phyloP scores from a whole-genome alignment of 177 flowering plant species.

The Vitis hybrid region DNA sequence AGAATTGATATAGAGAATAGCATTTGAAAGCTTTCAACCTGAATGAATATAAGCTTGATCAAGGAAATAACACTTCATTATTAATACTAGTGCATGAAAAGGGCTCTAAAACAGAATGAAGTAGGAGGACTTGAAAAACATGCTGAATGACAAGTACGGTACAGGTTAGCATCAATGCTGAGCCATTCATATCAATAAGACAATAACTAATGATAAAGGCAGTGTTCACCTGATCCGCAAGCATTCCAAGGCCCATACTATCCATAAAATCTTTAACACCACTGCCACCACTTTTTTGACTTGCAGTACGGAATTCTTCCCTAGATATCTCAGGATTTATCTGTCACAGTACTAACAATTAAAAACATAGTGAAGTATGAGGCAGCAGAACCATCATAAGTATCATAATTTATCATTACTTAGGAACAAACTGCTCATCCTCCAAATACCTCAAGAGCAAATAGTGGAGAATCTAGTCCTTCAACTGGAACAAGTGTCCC shows the following conservation, averaged over 20 bases:
- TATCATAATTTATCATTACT: not conserved
- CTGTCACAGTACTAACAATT: constrained; percentile 26
- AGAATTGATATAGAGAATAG: no score
- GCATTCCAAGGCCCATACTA: constrained; percentile 73
- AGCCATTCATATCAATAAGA: not conserved
- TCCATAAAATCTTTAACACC: constrained; percentile 73
- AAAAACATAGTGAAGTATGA: not conserved
- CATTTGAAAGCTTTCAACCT: no score
- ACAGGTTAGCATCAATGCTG: not conserved
- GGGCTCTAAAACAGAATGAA: not conserved
- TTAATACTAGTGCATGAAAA: not conserved
- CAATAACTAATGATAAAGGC: not conserved
- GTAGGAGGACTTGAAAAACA: not conserved
- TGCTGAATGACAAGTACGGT: not conserved
- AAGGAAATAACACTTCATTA: no score
- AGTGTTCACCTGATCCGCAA: constrained; percentile 61
- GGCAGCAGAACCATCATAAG: not conserved
- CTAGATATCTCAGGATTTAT: constrained; percentile 71
- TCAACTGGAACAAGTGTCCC: constrained; percentile 22
- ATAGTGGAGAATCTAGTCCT: constrained; percentile 15
- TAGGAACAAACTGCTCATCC: no score
- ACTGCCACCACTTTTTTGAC: constrained; percentile 55
- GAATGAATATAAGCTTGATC: no score
- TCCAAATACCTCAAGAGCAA: constrained; percentile 19
- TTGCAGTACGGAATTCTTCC: constrained; percentile 62